Evolutionary conservation across 1,284 basidiomycete genomes (phyloP).

Genomic region (Neonothopanus nambi): DNA sequence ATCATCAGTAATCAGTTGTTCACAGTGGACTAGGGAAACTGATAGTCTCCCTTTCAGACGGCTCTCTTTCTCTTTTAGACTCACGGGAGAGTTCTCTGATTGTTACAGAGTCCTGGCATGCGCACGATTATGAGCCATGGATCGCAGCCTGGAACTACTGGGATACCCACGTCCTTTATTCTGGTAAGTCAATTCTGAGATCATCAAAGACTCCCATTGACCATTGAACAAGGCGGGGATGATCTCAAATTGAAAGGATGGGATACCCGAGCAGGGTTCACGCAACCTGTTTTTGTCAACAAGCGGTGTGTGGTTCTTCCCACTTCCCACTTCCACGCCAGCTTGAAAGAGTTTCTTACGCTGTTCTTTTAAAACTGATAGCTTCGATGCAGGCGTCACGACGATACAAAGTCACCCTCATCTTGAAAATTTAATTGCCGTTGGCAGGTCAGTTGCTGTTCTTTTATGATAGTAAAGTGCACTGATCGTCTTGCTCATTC

Average conservation of each 20-base stretch:
- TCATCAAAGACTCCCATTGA: not conserved
- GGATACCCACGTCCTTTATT: slow-evolving; percentile 78
- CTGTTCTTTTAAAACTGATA: too few species aligned
- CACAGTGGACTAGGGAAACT: slow-evolving; percentile 54
- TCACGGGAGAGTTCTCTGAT: slow-evolving; percentile 44
- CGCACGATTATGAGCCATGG: slow-evolving; percentile 96
- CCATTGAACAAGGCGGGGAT: slow-evolving; percentile 76
- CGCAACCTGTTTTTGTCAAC: slow-evolving; percentile 69
- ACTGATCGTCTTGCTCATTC: not conserved
- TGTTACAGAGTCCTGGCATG: slow-evolving; percentile 69
- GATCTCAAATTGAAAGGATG: slow-evolving; percentile 90
- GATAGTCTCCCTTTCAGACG: slow-evolving; percentile 80
- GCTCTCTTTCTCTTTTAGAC: slow-evolving; percentile 63
- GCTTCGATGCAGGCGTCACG: slow-evolving; percentile 93
- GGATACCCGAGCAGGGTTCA: slow-evolving; percentile 77
- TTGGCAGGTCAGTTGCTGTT: slow-evolving; percentile 72
- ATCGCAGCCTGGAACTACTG: slow-evolving; percentile 89
- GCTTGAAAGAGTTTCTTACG: not conserved
- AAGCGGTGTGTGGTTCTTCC: slow-evolving; percentile 55
- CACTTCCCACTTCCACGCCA: not conserved
- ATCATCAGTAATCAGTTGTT: too few species aligned
- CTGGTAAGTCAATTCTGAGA: slow-evolving; percentile 50
- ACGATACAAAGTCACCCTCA: slow-evolving; percentile 86
- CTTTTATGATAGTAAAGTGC: not conserved
- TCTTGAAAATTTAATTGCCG: slow-evolving; percentile 81